Conservation (phyloP, 148 eudicot genomes). For the Nyssa sinensis region DNA sequence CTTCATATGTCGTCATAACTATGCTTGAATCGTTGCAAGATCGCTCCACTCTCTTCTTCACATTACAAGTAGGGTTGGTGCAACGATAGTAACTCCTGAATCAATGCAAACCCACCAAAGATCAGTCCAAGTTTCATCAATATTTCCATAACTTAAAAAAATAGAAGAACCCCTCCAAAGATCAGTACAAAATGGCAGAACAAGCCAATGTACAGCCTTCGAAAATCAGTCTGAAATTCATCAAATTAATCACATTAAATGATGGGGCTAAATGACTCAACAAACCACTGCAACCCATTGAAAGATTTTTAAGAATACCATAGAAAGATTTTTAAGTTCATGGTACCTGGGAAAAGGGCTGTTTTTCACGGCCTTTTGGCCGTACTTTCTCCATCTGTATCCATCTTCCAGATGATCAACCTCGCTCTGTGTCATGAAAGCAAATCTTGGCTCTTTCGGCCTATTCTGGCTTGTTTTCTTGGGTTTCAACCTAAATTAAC, state of each 20-base stretch:
- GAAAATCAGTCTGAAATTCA: too few species aligned
- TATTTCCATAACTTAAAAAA: too few species aligned
- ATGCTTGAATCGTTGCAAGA: conserved; percentile 54
- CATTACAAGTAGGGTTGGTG: conserved; percentile 75
- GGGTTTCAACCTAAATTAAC: conserved; percentile 32
- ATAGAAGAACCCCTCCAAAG: too few species aligned
- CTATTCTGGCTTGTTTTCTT: conserved; percentile 36
- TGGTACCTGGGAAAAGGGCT: conserved; percentile 94
- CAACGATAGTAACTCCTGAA: conserved; percentile 93
- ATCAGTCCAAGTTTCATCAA: too few species aligned
- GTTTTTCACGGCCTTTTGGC: conserved; percentile 92
- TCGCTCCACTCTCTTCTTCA: conserved; percentile 93
- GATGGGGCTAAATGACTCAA: too few species aligned
- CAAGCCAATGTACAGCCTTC: too few species aligned
- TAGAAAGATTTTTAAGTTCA: too few species aligned
- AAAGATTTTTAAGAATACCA: too few species aligned
- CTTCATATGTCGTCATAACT: conserved; percentile 89
- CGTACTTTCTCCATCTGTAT: conserved; percentile 90
- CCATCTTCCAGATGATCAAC: conserved; percentile 98
- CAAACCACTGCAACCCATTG: too few species aligned
- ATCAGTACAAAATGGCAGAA: too few species aligned
- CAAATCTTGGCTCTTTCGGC: conserved; percentile 67
- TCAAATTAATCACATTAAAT: too few species aligned
- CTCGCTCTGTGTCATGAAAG: conserved; percentile 95
- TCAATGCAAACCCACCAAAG: too few species aligned